These are phyloP conservation scores for Cucumis hystrix DNA, from an alignment of 306 rosid genomes.

Conservation along the genomic window DNA sequence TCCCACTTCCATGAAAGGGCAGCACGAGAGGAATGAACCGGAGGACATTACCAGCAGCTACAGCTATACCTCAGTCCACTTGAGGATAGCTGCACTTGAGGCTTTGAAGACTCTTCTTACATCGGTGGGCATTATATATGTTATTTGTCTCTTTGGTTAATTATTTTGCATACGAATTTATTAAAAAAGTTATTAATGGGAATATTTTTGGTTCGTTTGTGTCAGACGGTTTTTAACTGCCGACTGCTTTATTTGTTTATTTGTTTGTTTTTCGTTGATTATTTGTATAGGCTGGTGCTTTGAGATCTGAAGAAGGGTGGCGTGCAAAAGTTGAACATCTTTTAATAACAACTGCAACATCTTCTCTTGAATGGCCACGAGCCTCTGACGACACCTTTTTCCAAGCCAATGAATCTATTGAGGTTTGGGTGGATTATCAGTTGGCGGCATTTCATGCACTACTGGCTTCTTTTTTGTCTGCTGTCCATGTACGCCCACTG, in stretches of 20 bases:
- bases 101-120: constrained; percentile 64
- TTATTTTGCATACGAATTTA: neutral
- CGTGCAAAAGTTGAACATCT: constrained; percentile 50
- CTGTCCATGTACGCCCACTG: constrained; percentile 36
- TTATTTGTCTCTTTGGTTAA: neutral
- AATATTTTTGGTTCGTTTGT: neutral
- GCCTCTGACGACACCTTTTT: constrained; percentile 29
- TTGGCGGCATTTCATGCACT: constrained; percentile 70
- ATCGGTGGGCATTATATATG: constrained; percentile 36
- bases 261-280: neutral
- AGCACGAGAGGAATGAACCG: constrained; percentile 21
- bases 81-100: constrained; percentile 79
- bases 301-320: constrained; percentile 45
- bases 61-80: constrained; percentile 24
- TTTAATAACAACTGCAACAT: constrained; percentile 34
- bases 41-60: constrained; percentile 20
- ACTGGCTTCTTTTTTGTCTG: constrained; percentile 66
- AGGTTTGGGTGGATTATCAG: constrained; percentile 40
- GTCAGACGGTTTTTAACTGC: neutral
- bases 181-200: neutral
- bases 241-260: neutral
- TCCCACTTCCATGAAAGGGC: constrained; percentile 27
- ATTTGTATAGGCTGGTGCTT: constrained; percentile 55
- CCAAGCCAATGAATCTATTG: constrained; percentile 28
- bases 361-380: constrained; percentile 38